Percentiles rank a stretch among this genome's conserved stretches.
Conservation (phyloP, 2,329 filamentous ascomycete species). For the Sporothrix inflata region DNA sequence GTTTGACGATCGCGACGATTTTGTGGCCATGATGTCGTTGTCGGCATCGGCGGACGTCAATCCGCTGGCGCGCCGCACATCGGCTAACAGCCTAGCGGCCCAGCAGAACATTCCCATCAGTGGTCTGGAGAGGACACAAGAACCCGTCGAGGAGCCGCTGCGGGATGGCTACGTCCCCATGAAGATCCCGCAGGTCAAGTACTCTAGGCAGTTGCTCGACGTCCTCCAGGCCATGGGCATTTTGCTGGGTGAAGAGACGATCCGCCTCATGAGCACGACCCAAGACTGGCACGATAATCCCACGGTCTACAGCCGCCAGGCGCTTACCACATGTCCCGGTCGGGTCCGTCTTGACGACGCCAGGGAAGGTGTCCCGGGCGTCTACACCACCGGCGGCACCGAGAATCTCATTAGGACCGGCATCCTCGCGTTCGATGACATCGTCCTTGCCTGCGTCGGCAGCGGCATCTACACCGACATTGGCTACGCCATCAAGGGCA, state of each 20-base stretch:
- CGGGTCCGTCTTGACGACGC: neutral
- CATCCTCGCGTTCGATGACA: neutral
- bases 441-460: neutral
- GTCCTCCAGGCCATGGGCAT: neutral
- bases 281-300: neutral
- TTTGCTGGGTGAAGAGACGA: neutral
- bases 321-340: neutral
- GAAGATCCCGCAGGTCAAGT: neutral
- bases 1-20: neutral
- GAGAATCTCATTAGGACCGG: neutral
- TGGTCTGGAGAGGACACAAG: neutral
- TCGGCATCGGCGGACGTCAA: neutral
- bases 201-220: neutral
- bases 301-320: neutral
- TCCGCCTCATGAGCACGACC: neutral
- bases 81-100: neutral
- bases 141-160: neutral
- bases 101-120: neutral
- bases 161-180: neutral
- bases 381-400: neutral
- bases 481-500: constrained; percentile 6
- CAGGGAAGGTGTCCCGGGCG: neutral
- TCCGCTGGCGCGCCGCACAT: neutral
- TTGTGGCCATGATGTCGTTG: neutral
- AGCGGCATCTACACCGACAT: neutral